Evolutionary conservation across 2,329 filamentous ascomycete genomes (phyloP).

Genomic region (Cladosporium halotolerans): DNA sequence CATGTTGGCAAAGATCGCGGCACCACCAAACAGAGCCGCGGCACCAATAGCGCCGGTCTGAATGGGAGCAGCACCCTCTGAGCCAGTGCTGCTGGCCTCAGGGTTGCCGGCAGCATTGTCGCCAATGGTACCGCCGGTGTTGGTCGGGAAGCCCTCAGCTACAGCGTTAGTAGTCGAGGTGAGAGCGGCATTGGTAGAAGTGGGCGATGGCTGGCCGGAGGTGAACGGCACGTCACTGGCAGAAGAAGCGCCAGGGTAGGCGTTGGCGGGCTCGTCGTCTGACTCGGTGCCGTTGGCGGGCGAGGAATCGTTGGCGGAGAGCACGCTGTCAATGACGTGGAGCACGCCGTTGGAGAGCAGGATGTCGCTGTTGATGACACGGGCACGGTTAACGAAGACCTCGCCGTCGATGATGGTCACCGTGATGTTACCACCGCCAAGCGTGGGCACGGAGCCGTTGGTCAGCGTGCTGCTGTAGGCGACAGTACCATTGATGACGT

Average conservation of each 20-base stretch:
- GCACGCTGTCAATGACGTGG: conserved; percentile 48
- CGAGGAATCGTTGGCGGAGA: conserved; percentile 43
- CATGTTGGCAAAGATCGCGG: conserved; percentile 25
- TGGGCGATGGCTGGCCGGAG: conserved; percentile 44
- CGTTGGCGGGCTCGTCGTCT: conserved; percentile 32
- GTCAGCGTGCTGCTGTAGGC: conserved; percentile 44
- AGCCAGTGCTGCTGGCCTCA: conserved; percentile 4
- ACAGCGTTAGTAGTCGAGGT: conserved; percentile 27
- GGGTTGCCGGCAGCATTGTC: conserved; percentile 10
- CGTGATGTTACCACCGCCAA: conserved; percentile 34
- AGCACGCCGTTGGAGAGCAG: conserved; percentile 42
- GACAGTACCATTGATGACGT: conserved; percentile 53
- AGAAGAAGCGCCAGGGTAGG: conserved; percentile 47
- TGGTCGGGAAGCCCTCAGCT: conserved; percentile 21
- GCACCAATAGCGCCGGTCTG: conserved; percentile 40
- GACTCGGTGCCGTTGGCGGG: conserved; percentile 39
- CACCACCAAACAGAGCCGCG: conserved; percentile 44
- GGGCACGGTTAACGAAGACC: conserved; percentile 41
- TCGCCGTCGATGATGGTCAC: conserved; percentile 33
- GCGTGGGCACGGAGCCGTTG: conserved; percentile 33
- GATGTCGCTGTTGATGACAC: conserved; percentile 37
- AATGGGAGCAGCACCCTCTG: conserved; percentile 27
- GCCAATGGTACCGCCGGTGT: background rate
- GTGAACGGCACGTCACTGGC: conserved; percentile 50
- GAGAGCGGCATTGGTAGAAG: conserved; percentile 29